phyloP scores from a whole-genome alignment of 768 basidiomycete species.

The Myochromella boudieri region DNA sequence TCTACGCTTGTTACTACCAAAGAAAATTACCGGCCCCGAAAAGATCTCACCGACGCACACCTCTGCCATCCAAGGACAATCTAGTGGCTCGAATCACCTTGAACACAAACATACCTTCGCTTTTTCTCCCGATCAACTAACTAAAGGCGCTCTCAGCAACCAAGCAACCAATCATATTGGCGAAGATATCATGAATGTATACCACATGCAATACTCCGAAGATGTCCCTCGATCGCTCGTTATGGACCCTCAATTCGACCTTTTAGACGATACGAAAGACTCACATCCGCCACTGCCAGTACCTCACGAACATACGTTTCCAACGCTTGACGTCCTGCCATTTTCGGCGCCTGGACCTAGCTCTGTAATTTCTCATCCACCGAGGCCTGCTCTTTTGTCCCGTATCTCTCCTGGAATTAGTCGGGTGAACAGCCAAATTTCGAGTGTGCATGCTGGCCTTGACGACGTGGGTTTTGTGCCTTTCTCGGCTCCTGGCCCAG shows the following conservation, averaged over 20 bases:
- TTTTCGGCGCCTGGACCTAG: conserved; percentile 29
- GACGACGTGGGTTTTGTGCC: conserved; percentile 11
- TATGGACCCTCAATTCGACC: neutral
- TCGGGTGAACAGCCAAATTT: neutral
- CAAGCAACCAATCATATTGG: neutral
- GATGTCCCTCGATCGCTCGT: neutral
- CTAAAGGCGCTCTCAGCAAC: neutral
- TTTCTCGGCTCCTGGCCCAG: conserved; percentile 22
- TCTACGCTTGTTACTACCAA: conserved; percentile 41
- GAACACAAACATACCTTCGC: conserved; percentile 20
- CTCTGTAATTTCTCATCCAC: conserved; percentile 21
- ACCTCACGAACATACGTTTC: conserved; percentile 9
- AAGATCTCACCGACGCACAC: neutral
- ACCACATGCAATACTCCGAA: neutral
- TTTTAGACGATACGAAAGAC: neutral
- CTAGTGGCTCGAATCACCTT: neutral
- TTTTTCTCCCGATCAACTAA: conserved; percentile 8
- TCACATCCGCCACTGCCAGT: neutral
- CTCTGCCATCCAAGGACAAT: neutral
- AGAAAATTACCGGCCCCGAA: neutral
- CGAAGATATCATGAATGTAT: neutral
- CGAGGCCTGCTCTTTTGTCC: neutral
- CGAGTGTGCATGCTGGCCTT: neutral
- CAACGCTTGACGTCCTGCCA: conserved; percentile 16
- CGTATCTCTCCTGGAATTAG: neutral